phyloP scores from a whole-genome alignment of 306 rosid species.

The Geum urbanum region DNA sequence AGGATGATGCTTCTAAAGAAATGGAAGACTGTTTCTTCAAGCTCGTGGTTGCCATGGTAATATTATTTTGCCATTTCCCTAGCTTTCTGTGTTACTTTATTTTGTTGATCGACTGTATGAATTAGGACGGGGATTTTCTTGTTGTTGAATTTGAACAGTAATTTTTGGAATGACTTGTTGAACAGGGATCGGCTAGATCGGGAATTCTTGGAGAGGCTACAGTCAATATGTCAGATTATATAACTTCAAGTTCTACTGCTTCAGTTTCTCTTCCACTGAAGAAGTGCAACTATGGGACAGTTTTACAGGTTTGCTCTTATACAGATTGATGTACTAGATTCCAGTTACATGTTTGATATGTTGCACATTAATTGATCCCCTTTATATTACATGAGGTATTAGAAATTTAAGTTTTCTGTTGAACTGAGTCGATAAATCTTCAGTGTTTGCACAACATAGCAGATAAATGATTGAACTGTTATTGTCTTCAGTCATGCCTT shows the following conservation, averaged over 20 bases:
- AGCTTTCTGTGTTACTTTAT: neutral
- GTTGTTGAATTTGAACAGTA: neutral
- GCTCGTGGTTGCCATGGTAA: conserved; percentile 47
- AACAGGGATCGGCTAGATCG: conserved; percentile 41
- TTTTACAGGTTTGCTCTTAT: conserved; percentile 27
- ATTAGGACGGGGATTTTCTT: neutral
- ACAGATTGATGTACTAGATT: neutral
- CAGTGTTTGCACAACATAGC: neutral
- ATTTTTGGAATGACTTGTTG: neutral
- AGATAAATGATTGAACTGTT: neutral
- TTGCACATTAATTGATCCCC: neutral
- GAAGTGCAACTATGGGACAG: conserved; percentile 39
- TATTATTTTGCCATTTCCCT: neutral
- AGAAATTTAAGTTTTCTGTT: neutral
- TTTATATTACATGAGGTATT: neutral
- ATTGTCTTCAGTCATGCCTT: neutral
- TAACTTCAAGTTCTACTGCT: conserved; percentile 27
- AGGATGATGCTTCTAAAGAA: conserved; percentile 34
- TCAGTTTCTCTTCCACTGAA: conserved; percentile 33
- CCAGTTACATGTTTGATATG: neutral
- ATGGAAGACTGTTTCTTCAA: conserved; percentile 37
- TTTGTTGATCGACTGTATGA: neutral
- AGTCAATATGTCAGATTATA: conserved; percentile 35
- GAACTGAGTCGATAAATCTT: neutral
- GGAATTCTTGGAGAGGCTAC: conserved; percentile 45